Evolutionary conservation across 495 filamentous ascomycete species (phyloP).

Genomic region (Aspergillus homomorphus): DNA sequence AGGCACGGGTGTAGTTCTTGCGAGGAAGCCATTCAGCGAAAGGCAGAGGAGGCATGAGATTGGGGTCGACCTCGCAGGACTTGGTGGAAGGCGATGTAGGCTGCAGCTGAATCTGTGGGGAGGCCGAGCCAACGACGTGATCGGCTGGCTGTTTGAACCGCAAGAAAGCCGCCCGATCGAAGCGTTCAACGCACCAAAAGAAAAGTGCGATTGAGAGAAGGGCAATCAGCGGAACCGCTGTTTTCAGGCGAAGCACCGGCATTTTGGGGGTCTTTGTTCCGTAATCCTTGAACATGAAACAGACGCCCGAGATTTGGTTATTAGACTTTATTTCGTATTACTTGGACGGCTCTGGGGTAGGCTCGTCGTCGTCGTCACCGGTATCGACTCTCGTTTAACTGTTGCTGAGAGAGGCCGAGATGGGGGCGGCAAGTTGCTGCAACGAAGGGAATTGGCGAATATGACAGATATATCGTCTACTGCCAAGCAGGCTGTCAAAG

Average conservation of each 20-base stretch:
- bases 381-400: conserved; percentile 15
- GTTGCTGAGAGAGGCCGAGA: conserved; percentile 5
- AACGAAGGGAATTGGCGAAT: conserved; percentile 27
- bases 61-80: conserved; percentile 38
- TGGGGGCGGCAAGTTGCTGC: conserved; percentile 11
- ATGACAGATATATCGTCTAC: conserved; percentile 18
- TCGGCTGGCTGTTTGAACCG: conserved; percentile 42
- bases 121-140: conserved; percentile 23
- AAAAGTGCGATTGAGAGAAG: conserved; percentile 45
- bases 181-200: conserved; percentile 47
- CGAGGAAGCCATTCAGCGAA: conserved; percentile 46
- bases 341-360: conserved; percentile 12
- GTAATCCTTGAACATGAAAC: conserved; percentile 41
- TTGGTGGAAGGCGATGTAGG: conserved; percentile 17
- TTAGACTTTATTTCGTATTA: conserved; percentile 13
- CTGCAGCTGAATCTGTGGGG: conserved; percentile 24
- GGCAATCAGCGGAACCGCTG: conserved; percentile 42
- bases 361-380: conserved; percentile 11
- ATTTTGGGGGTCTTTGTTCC: conserved; percentile 36
- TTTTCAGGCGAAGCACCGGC: conserved; percentile 46
- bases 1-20: conserved; percentile 50
- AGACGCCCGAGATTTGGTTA: conserved; percentile 3
- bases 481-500: conserved; percentile 27
- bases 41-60: conserved; percentile 36
- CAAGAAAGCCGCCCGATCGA: conserved; percentile 41